Evolutionary conservation across 768 basidiomycete genomes (phyloP).

Genomic region (Pilatotrama ljubarskyi): DNA sequence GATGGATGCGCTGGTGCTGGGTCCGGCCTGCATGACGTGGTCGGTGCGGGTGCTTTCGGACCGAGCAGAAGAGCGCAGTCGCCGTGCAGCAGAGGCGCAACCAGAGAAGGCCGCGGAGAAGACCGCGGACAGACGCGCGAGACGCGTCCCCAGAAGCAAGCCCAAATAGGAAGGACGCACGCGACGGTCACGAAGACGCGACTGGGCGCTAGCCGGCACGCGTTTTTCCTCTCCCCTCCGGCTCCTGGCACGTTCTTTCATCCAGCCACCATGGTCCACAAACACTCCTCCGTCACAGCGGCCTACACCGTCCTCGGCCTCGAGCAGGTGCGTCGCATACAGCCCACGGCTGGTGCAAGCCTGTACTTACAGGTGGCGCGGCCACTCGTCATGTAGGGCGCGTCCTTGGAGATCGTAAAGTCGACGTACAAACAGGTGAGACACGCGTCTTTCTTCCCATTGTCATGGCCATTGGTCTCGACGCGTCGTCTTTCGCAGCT

Average conservation of each 20-base stretch:
- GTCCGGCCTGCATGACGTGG: background rate
- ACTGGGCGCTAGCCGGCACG: constrained; percentile 11
- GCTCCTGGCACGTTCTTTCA: background rate
- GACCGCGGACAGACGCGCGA: background rate
- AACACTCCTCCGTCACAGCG: constrained; percentile 36
- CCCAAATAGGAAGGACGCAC: constrained; percentile 3
- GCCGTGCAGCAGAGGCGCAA: background rate
- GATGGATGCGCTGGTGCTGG: background rate
- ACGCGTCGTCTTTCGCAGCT: constrained; percentile 37
- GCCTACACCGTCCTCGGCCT: constrained; percentile 51
- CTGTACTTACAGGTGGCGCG: background rate
- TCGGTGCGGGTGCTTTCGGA: too few relatives aligned
- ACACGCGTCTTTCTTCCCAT: background rate
- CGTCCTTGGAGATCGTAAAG: constrained; percentile 65
- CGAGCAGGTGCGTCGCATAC: constrained; percentile 43
- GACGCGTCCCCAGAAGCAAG: constrained; percentile 2
- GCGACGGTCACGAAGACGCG: constrained; percentile 14
- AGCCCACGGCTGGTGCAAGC: too few relatives aligned
- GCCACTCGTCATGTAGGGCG: constrained; percentile 42
- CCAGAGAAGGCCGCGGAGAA: background rate
- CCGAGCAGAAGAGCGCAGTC: too few relatives aligned
- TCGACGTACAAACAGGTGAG: constrained; percentile 66
- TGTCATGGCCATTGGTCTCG: background rate
- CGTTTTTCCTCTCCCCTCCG: constrained; percentile 10
- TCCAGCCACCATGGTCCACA: constrained; percentile 34